phyloP scores from a whole-genome alignment of 1,139 yeast genomes.

The Candida mesenterica region DNA sequence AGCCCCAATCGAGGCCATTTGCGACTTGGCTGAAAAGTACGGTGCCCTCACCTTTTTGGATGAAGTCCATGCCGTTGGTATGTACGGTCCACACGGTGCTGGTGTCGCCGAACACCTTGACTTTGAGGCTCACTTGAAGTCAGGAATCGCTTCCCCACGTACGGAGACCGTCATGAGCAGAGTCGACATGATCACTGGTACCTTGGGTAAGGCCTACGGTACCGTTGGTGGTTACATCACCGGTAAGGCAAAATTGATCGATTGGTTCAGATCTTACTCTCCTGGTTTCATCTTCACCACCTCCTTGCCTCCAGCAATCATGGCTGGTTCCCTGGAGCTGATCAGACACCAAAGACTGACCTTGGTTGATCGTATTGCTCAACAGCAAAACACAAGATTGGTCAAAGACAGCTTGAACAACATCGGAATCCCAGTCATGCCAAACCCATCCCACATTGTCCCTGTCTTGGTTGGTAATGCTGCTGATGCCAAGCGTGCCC shows the following conservation, averaged over 20 bases:
- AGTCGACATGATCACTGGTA: conserved; percentile 94
- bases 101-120: conserved; percentile 98
- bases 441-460: conserved; percentile 96
- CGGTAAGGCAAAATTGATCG: conserved; percentile 78
- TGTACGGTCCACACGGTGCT: conserved; percentile 99
- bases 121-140: conserved; percentile 72
- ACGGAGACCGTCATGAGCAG: conserved; percentile 74
- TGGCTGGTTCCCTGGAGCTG: conserved; percentile 93
- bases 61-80: conserved; percentile 98
- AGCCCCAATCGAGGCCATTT: conserved; percentile 87
- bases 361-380: conserved; percentile 73
- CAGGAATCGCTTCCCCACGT: conserved; percentile 58
- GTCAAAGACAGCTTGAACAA: conserved; percentile 69
- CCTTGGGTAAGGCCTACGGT: conserved; percentile 96
- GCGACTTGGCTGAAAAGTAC: conserved; percentile 95
- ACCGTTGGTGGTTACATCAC: conserved; percentile 98
- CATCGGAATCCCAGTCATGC: conserved; percentile 90
- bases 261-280: conserved; percentile 94
- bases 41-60: conserved; percentile 96
- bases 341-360: conserved; percentile 82
- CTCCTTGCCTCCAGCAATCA: conserved; percentile 91
- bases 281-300: conserved; percentile 98
- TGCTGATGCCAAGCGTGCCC: conserved; percentile 83
- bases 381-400: conserved; percentile 82
- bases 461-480: conserved; percentile 96